phyloP scores from a whole-genome alignment of 495 filamentous ascomycete genomes.

The Aspergillus cristatus region DNA sequence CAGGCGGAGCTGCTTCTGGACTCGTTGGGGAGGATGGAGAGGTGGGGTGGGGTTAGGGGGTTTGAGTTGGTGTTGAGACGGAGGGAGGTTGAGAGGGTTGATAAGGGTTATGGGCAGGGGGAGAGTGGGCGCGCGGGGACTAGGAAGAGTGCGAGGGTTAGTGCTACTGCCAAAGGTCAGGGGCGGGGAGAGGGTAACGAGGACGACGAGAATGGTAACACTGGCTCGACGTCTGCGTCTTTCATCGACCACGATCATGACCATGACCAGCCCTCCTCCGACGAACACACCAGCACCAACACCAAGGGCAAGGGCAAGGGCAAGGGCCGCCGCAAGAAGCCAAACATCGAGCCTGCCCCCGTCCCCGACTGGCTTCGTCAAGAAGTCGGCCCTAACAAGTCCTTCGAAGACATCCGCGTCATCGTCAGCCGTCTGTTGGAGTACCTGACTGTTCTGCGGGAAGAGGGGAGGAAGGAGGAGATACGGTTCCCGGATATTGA shows the following conservation, averaged over 20 bases:
- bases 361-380: conserved; percentile 26
- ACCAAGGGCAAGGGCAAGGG: not conserved
- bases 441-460: conserved; percentile 9
- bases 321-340: conserved; percentile 8
- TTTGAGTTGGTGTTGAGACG: conserved; percentile 22
- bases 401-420: conserved; percentile 21
- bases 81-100: conserved; percentile 11
- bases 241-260: conserved; percentile 1
- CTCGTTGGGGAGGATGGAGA: conserved; percentile 49
- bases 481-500: conserved; percentile 55
- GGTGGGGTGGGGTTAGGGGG: conserved; percentile 44
- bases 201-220: no score
- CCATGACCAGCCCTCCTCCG: not conserved
- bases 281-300: no score
- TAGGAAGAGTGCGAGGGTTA: no score
- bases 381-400: conserved; percentile 16
- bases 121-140: no score
- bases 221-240: no score
- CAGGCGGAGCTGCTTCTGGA: conserved; percentile 51
- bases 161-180: no score
- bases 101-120: not conserved
- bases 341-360: conserved; percentile 14
- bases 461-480: conserved; percentile 4
- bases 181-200: conserved; percentile 5
- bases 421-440: conserved; percentile 15